Evolutionary conservation across 2,329 filamentous ascomycete genomes (phyloP).

Genomic region (Boeremia exigua): DNA sequence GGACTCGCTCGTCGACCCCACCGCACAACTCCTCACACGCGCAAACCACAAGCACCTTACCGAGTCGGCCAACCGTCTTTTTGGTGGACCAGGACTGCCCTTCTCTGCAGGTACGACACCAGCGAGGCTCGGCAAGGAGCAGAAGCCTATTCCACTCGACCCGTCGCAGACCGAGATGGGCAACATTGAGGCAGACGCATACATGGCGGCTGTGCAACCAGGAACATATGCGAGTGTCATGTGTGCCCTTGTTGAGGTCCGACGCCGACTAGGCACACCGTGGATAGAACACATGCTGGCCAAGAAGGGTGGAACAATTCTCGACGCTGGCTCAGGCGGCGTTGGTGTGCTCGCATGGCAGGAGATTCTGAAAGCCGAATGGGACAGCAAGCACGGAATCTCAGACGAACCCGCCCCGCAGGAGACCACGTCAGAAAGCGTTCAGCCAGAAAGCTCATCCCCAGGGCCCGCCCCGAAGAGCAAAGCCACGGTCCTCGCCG

Average conservation of each 20-base stretch:
- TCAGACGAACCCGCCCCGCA: constrained; percentile 18
- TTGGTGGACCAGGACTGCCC: constrained; percentile 79
- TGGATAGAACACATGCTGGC: constrained; percentile 74
- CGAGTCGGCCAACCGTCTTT: constrained; percentile 72
- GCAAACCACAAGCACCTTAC: constrained; percentile 74
- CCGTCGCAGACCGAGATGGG: constrained; percentile 71
- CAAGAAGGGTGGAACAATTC: constrained; percentile 65
- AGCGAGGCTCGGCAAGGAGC: constrained; percentile 60
- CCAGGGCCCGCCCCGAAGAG: constrained; percentile 61
- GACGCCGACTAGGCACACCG: constrained; percentile 71
- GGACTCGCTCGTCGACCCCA: constrained; percentile 71
- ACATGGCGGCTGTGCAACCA: constrained; percentile 72
- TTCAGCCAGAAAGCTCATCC: constrained; percentile 17
- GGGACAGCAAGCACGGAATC: constrained; percentile 67
- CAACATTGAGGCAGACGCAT: constrained; percentile 77
- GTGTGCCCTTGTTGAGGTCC: constrained; percentile 73
- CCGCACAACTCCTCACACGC: constrained; percentile 69
- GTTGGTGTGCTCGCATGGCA: constrained; percentile 77
- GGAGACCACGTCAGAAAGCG: constrained; percentile 26
- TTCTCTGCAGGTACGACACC: constrained; percentile 73
- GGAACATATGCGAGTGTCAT: constrained; percentile 72
- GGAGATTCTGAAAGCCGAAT: constrained; percentile 80
- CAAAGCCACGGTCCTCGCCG: constrained; percentile 81
- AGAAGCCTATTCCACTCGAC: constrained; percentile 69
- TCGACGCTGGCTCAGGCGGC: constrained; percentile 78